A percentile compares a stretch with the other conserved stretches of the same genome.
These are phyloP conservation scores for Acanthamoeba healyi DNA, from an alignment of 208 protist genomes.

Conservation along the genomic window DNA sequence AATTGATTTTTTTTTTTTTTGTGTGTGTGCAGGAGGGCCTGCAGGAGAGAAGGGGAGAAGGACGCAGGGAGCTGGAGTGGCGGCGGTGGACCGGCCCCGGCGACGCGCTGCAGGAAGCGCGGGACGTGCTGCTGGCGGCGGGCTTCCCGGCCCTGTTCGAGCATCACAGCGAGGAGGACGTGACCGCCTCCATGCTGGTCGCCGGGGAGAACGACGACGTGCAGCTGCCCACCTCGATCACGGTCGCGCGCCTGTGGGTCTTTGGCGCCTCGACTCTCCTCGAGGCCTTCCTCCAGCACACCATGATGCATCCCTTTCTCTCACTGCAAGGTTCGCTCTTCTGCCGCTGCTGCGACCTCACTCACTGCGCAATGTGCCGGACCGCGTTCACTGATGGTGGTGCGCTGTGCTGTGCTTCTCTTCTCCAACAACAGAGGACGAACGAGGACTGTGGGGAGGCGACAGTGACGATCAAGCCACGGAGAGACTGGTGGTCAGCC, in stretches of 20 bases:
- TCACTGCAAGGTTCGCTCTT: not conserved
- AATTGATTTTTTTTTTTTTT: no score
- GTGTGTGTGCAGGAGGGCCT: not conserved
- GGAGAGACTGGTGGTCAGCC: not conserved
- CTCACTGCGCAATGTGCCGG: no score
- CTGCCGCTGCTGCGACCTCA: no score
- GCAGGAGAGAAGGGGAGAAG: slow-evolving; percentile 1
- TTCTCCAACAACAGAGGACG: slow-evolving; percentile 17
- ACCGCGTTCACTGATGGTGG: no score
- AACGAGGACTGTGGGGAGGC: not conserved
- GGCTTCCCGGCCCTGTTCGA: not conserved
- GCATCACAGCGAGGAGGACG: not conserved
- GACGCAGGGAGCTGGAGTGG: slow-evolving; percentile 7
- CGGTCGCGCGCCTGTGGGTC: not conserved
- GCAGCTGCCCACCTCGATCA: not conserved
- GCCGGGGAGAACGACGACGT: not conserved
- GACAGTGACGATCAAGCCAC: not conserved
- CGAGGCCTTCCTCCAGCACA: not conserved
- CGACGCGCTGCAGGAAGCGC: not conserved
- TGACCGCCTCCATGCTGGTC: not conserved
- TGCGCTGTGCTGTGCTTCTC: no score
- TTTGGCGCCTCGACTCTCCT: slow-evolving; percentile 19
- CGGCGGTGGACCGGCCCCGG: not conserved
- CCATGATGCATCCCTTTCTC: not conserved
- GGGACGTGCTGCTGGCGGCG: not conserved